Base-by-base conservation (phyloP, 192 early-diverging fungal genomes). In the Diversispora epigaea region DNA sequence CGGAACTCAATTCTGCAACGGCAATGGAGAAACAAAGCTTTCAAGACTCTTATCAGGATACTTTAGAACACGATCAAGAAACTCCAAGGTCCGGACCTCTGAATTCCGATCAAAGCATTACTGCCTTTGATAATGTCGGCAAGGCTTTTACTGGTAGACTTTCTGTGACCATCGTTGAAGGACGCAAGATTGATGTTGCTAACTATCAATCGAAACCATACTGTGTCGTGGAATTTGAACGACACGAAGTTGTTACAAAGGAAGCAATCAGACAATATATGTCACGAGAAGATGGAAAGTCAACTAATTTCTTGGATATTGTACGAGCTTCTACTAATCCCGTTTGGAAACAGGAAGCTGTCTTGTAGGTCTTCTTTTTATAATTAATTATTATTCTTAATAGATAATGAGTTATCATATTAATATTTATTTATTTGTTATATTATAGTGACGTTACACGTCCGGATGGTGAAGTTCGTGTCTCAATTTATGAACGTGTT, bases 401-500 rank as follows among this genome's bases (percentile, higher is more conserved):
- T n/a, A n/a, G n/a, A 21, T 17, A 17, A 43, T 44, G 11, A 43
- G 43, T 11, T 65, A n/a, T 21, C 2, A 46, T 45, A 49, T 0
- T 6, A 68, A 14, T 19, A 40, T 32, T 1, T n/a, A 47, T 49
- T 40, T 19, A 17, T 39, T 56, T 14, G 3, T 32, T 41, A 39
- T n/a, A n/a, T 54, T 55, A 6, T 40, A 39, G 72, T 65, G 73
- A 75, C 15, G 73, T 75, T 40, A 46, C 32, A 19, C 73, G 73
- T 54, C 22, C 65, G 21, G 73, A 75, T 40, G 50, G 63, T 19
- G 49, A 75, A 65, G 25, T 75, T 22, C 49, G 32, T 21, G 73
- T 75, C 2, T 75, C 32, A 9, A 62, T 75, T 40, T 75, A 75
- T 49, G 73, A 75, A 44, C 73, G 73, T 65, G 61, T 75, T 52